Evolutionary conservation across 805 yeast genomes (phyloP).

Genomic region (Kodamaea jinghongensis): DNA sequence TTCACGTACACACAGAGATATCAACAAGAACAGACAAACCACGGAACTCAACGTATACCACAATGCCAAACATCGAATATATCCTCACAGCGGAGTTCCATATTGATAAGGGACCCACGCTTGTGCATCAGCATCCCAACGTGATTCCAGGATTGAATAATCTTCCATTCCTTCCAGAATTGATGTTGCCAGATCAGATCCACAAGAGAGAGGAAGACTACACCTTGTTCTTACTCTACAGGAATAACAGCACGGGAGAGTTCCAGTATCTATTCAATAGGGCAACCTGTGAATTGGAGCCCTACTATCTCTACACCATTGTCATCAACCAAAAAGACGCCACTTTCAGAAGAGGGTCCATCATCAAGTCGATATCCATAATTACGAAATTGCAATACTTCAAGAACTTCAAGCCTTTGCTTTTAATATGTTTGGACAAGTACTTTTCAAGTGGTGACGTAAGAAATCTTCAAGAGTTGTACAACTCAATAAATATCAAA

Average conservation of each 20-base stretch:
- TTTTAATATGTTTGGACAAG: conserved; percentile 50
- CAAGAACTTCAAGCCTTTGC: conserved; percentile 56
- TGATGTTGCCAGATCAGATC: conserved; percentile 62
- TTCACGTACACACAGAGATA: too few species aligned
- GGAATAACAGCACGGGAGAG: conserved; percentile 36
- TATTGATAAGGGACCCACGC: conserved; percentile 66
- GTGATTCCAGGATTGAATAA: conserved; percentile 36
- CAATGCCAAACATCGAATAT: conserved; percentile 45
- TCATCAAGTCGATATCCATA: conserved; percentile 57
- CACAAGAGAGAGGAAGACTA: conserved; percentile 58
- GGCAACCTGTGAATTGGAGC: conserved; percentile 34
- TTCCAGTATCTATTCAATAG: conserved; percentile 36
- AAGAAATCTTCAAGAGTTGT: conserved; percentile 25
- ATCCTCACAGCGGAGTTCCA: conserved; percentile 78
- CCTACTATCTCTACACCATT: conserved; percentile 54
- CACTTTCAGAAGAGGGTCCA: conserved; percentile 53
- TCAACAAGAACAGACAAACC: too few species aligned
- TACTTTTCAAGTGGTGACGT: conserved; percentile 32
- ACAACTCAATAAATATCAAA: conserved; percentile 31
- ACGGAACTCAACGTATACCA: not conserved
- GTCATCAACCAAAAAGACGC: conserved; percentile 48
- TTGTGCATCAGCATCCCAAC: conserved; percentile 59
- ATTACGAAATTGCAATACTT: conserved; percentile 54
- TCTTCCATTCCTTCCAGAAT: conserved; percentile 44
- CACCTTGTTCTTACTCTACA: conserved; percentile 53